A percentile compares a stretch with the other conserved stretches of the same genome.
Conservation (phyloP, 306 rosid species). For the Mimosa bimucronata region DNA sequence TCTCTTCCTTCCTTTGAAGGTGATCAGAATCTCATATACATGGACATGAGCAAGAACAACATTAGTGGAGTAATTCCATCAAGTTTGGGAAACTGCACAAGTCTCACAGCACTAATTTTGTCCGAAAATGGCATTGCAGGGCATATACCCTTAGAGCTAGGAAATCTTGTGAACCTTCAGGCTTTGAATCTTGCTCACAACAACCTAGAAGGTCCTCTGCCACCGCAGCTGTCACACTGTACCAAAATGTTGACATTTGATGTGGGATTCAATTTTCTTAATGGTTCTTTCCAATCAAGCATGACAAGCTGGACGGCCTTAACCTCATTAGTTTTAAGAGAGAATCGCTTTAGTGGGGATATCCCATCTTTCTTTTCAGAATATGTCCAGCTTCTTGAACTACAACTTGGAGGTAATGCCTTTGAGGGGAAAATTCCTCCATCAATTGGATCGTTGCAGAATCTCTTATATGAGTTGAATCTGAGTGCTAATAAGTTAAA, state of each 20-base stretch:
- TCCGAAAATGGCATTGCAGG: slow-evolving; percentile 60
- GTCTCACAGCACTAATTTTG: slow-evolving; percentile 52
- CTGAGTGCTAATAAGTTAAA: slow-evolving; percentile 71
- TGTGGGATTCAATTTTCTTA: slow-evolving; percentile 73
- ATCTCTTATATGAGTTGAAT: slow-evolving; percentile 58
- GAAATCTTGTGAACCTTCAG: slow-evolving; percentile 57
- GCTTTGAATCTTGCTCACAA: slow-evolving; percentile 59
- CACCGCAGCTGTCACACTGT: slow-evolving; percentile 63
- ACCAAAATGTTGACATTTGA: slow-evolving; percentile 51
- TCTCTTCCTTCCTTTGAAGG: slow-evolving; percentile 58
- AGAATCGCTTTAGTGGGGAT: slow-evolving; percentile 65
- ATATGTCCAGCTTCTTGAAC: slow-evolving; percentile 51
- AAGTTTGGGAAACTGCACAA: slow-evolving; percentile 64
- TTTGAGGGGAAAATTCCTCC: slow-evolving; percentile 70
- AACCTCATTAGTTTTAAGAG: slow-evolving; percentile 55
- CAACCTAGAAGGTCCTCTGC: slow-evolving; percentile 67
- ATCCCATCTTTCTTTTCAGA: slow-evolving; percentile 58
- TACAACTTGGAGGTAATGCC: slow-evolving; percentile 77
- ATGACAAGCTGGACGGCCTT: slow-evolving; percentile 61
- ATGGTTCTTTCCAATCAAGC: slow-evolving; percentile 65
- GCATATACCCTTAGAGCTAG: slow-evolving; percentile 61
- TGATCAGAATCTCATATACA: slow-evolving; percentile 39
- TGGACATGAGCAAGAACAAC: slow-evolving; percentile 60
- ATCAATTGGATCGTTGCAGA: slow-evolving; percentile 60
- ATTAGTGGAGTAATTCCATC: slow-evolving; percentile 62